These are phyloP conservation scores for Phytophthora kernoviae DNA, from an alignment of 352 stramenopile species.

Conservation along the genomic window DNA sequence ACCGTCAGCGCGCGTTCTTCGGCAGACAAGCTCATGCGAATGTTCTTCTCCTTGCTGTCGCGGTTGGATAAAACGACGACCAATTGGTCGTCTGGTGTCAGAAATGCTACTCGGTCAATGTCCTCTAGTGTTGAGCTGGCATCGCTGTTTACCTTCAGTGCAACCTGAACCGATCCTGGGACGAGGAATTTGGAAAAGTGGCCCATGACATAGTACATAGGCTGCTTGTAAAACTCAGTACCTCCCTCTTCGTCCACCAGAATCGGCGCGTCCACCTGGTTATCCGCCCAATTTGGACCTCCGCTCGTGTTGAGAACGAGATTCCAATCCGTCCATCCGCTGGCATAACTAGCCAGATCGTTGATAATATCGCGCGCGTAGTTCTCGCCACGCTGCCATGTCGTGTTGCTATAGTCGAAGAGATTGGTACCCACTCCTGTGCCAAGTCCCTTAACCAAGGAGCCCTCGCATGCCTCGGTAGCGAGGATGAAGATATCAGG, in stretches of 20 bases:
- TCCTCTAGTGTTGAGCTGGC: conserved; percentile 25
- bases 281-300: conserved; percentile 79
- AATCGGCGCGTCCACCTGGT: conserved; percentile 78
- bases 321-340: conserved; percentile 83
- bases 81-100: conserved; percentile 41
- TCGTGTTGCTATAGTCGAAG: conserved; percentile 27
- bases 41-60: conserved; percentile 28
- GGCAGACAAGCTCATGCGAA: conserved; percentile 26
- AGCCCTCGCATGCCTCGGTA: conserved; percentile 60
- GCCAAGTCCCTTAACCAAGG: conserved; percentile 35
- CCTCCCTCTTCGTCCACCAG: conserved; percentile 61
- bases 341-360: conserved; percentile 78
- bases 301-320: conserved; percentile 71
- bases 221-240: conserved; percentile 79
- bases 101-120: conserved; percentile 49
- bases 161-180: conserved; percentile 45
- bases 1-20: conserved; percentile 29
- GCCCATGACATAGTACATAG: conserved; percentile 82
- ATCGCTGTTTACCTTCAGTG: conserved; percentile 26
- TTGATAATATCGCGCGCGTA: conserved; percentile 88
- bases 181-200: conserved; percentile 78
- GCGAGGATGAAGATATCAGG: conserved; percentile 59
- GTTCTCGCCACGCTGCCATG: conserved; percentile 71
- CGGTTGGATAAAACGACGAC: conserved; percentile 49
- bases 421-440: conserved; percentile 39